Evolutionary conservation across 345 rosid genomes (phyloP), one percentile per base, ranked within the genome.

Genomic region (Viola odorata): DNA sequence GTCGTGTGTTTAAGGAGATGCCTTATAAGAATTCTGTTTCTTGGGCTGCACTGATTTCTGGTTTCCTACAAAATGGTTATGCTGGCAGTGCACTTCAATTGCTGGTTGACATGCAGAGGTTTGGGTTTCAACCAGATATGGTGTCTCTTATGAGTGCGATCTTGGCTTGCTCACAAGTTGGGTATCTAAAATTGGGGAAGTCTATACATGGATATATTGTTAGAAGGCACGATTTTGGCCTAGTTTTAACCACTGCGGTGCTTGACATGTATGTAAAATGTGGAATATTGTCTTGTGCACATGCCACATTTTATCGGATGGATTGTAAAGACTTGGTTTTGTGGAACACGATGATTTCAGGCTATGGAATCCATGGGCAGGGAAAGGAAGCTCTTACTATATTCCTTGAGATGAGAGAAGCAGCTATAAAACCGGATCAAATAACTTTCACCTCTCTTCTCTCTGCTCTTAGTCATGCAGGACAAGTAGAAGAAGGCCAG

Each of bases 261-360:
- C 77, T 88, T 66, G 91, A 83, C 63, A 78, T 84, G 87, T 80
- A 88, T 60, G 78, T 89, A 49, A 91, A 91, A 74, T 88, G 94
- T 16, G 91, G 89, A 12, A 71, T 68, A 0, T 68, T 84, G 66
- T 67, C 84, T 38, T 69, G 48, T 41, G 84, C 88, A 3, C 75
- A 68, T 51, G 48, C 65, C 3, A 47, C 85, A 37, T 85, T 91
- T 50, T 80, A 87, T 64, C 73, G 10, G 11, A 73, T 81, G 53
- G 73, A 61, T 53, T 64, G 13, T 40, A 78, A 62, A 75, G 97
- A 91, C 75, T 64, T 70, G 56, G 75, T 91, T 57, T 60, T 81
- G 69, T 82, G 96, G 91, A 91, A 84, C 75, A 71, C 84, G 6
- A 84, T 85, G 82, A 81, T 88, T 59, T 64, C 84, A 37, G 58